phyloP scores from a whole-genome alignment of 2,329 filamentous ascomycete genomes.

The Trichoderma arundinaceum region DNA sequence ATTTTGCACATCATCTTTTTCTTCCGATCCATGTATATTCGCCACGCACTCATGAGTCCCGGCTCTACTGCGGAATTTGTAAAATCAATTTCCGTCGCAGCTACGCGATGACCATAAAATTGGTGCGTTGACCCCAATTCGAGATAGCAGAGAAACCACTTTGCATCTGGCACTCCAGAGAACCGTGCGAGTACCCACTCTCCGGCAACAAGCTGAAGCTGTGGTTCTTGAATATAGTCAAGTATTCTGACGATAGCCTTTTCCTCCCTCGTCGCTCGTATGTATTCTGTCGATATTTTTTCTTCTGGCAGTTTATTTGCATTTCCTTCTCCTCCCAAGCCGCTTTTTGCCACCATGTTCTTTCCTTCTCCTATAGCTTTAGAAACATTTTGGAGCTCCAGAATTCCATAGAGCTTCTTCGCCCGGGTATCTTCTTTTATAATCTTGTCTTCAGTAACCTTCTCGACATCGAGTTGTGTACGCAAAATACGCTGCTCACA shows the following conservation, averaged over 20 bases:
- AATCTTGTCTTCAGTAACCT: background rate
- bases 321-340: background rate
- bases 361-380: background rate
- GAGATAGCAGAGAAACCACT: conserved; percentile 28
- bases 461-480: conserved; percentile 11
- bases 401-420: background rate
- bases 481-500: conserved; percentile 13
- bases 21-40: conserved; percentile 28
- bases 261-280: conserved; percentile 16
- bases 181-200: conserved; percentile 29
- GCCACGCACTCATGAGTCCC: conserved; percentile 26
- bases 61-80: conserved; percentile 1
- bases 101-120: conserved; percentile 25
- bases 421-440: background rate
- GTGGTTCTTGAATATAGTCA: conserved; percentile 19
- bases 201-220: conserved; percentile 21
- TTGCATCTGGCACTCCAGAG: conserved; percentile 13
- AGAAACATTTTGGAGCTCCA: background rate
- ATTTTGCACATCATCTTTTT: conserved; percentile 26
- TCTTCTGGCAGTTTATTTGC: background rate
- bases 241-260: conserved; percentile 18
- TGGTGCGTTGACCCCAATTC: conserved; percentile 27
- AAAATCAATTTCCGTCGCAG: conserved; percentile 25
- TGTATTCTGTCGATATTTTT: background rate
- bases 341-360: background rate